phyloP scores from a whole-genome alignment of 148 eudicot species.

The Selenicereus undatus region DNA sequence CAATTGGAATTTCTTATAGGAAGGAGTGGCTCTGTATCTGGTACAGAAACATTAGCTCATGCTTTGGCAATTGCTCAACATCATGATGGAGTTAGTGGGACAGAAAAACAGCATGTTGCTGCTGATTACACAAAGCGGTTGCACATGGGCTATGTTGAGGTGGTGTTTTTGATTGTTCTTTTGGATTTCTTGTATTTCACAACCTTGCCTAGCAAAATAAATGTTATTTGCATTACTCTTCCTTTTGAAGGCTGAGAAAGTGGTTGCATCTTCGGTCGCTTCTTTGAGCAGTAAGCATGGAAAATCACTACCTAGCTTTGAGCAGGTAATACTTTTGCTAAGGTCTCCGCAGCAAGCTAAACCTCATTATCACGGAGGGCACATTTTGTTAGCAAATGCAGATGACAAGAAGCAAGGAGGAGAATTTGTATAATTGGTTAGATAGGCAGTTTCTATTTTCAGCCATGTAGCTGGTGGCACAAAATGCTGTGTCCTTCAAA shows the following conservation, averaged over 20 bases:
- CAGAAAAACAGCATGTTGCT: conserved; percentile 71
- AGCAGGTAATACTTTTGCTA: conserved; percentile 48
- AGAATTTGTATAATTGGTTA: neutral
- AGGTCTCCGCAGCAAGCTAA: no score
- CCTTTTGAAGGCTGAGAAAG: conserved; percentile 68
- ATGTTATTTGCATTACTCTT: neutral
- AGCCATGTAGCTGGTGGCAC: neutral
- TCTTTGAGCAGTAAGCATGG: conserved; percentile 29
- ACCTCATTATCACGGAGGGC: no score
- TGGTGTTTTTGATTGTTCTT: no score
- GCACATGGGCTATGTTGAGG: conserved; percentile 44
- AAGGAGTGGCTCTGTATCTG: conserved; percentile 47
- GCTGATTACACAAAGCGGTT: conserved; percentile 66
- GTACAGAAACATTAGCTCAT: conserved; percentile 53
- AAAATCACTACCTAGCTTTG: conserved; percentile 42
- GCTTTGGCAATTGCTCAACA: conserved; percentile 79
- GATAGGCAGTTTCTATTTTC: neutral
- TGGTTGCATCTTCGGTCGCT: conserved; percentile 75
- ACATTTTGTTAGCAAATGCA: no score
- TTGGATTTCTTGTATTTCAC: neutral
- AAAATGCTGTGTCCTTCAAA: no score
- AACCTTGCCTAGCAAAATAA: neutral
- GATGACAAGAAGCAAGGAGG: no score
- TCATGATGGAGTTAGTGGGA: conserved; percentile 83
- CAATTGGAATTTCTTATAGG: conserved; percentile 66